Conservation (phyloP, 306 rosid genomes). For the Morella rubra region DNA sequence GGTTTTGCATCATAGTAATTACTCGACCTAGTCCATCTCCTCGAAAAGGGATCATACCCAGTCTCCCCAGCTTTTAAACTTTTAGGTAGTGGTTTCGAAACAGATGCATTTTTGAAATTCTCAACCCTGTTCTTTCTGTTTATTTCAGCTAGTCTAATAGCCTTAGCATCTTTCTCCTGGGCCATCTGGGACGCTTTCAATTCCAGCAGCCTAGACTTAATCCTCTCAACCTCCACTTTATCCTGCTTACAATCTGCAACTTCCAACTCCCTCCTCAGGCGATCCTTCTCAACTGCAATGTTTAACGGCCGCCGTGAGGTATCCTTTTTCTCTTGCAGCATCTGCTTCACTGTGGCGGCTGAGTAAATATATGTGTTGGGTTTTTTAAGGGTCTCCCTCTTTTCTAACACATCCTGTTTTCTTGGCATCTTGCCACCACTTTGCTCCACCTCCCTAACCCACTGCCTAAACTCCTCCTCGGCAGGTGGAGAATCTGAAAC, state of each 20-base stretch:
- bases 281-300: constrained; percentile 91
- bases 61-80: constrained; percentile 86
- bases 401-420: constrained; percentile 56
- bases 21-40: constrained; percentile 97
- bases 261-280: constrained; percentile 69
- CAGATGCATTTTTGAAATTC: constrained; percentile 94
- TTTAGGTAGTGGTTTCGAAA: constrained; percentile 44
- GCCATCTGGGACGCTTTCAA: constrained; percentile 63
- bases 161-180: constrained; percentile 50
- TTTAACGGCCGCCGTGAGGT: constrained; percentile 74
- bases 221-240: constrained; percentile 67
- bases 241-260: constrained; percentile 63
- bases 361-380: constrained; percentile 74
- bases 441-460: constrained; percentile 86
- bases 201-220: constrained; percentile 63
- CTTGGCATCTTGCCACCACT: constrained; percentile 73
- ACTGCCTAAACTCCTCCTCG: constrained; percentile 86
- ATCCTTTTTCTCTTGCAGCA: constrained; percentile 85
- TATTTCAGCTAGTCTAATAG: constrained; percentile 90
- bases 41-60: constrained; percentile 96
- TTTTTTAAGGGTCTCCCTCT: constrained; percentile 68
- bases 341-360: constrained; percentile 88
- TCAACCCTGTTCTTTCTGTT: constrained; percentile 91
- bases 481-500: constrained; percentile 70
- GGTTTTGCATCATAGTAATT: constrained; percentile 72